These are phyloP conservation scores for Eucalyptus microcorys DNA, from an alignment of 345 rosid species.

Conservation along the genomic window DNA sequence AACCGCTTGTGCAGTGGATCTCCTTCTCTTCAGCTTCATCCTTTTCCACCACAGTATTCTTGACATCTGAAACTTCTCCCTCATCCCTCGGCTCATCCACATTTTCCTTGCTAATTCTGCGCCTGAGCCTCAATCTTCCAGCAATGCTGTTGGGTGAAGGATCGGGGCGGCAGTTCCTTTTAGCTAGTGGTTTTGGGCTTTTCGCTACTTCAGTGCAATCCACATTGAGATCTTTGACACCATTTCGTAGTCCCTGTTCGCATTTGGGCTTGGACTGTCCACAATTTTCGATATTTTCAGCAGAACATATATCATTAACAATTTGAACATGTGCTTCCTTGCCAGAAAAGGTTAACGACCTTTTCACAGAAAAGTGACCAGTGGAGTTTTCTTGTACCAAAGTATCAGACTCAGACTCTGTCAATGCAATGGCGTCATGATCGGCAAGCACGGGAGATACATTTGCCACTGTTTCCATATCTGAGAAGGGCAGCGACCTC, in stretches of 20 bases:
- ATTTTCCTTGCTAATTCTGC: not conserved
- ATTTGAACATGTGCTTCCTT: not conserved
- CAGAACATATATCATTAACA: not conserved
- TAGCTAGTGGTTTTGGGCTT: not conserved
- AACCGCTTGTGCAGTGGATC: not conserved
- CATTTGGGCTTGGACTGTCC: not conserved
- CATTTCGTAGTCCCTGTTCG: not conserved
- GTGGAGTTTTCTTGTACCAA: not conserved
- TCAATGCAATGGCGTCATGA: not conserved
- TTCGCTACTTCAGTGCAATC: not conserved
- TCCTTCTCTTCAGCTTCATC: not conserved
- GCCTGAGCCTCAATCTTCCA: conserved; percentile 37
- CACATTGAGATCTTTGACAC: not conserved
- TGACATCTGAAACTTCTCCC: not conserved
- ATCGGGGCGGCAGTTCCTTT: conserved; percentile 1
- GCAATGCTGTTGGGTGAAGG: conserved; percentile 23
- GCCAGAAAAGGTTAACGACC: not conserved
- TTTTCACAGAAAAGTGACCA: not conserved
- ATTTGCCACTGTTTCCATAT: conserved; percentile 4
- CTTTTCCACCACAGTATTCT: not conserved
- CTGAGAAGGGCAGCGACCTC: conserved; percentile 45
- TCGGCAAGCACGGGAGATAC: not conserved
- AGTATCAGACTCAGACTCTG: conserved; percentile 7
- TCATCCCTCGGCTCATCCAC: not conserved
- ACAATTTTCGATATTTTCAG: not conserved